phyloP scores from a whole-genome alignment of 495 filamentous ascomycete species.

The Tuber microsphaerosporum region DNA sequence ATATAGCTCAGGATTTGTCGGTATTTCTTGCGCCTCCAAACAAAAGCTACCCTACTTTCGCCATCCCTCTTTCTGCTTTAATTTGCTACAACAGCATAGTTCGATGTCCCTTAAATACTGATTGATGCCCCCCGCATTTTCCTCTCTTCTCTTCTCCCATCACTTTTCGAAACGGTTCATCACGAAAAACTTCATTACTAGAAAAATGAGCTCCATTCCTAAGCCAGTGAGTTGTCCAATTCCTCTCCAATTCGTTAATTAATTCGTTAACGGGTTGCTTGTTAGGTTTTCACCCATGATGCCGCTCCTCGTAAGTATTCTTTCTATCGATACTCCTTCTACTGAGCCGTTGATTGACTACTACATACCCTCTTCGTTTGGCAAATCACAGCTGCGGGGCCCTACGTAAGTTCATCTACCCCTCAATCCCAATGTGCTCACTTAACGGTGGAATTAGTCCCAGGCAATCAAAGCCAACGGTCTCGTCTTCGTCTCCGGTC shows the following conservation, averaged over 20 bases:
- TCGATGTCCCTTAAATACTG: not conserved
- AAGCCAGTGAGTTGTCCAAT: conserved; percentile 21
- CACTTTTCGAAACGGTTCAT: not conserved
- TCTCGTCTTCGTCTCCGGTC: conserved; percentile 85
- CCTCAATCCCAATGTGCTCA: no score
- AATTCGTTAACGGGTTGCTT: not conserved
- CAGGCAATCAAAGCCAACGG: conserved; percentile 80
- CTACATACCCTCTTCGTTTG: conserved; percentile 7
- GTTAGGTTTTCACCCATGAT: conserved; percentile 34
- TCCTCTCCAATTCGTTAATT: not conserved
- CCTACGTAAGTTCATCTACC: conserved; percentile 28
- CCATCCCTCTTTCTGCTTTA: not conserved
- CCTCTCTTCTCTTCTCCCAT: conserved; percentile 12
- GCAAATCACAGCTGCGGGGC: conserved; percentile 36
- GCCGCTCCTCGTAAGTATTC: conserved; percentile 37
- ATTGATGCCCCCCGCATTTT: conserved; percentile 20
- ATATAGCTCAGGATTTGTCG: not conserved
- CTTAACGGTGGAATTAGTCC: conserved; percentile 51
- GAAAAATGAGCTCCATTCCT: conserved; percentile 35
- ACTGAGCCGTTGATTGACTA: conserved; percentile 1
- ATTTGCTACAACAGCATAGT: not conserved
- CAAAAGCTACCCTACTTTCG: not conserved
- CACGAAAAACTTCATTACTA: not conserved
- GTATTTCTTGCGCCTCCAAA: not conserved
- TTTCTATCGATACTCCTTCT: not conserved